Evolutionary conservation across 148 eudicot genomes (phyloP).

Genomic region (Beta vulgaris): DNA sequence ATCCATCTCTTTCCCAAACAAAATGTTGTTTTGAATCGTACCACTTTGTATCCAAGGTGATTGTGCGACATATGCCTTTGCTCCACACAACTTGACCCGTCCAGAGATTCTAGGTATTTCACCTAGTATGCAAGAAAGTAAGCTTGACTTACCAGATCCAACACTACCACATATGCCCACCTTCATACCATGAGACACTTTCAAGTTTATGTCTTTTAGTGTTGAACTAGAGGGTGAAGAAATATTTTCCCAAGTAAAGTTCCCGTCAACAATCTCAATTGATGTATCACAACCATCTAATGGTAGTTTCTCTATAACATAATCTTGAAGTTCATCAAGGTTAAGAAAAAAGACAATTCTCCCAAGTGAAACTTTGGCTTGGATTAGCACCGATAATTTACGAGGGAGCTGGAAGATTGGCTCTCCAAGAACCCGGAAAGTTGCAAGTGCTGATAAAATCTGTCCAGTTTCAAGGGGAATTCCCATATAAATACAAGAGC

Average conservation of each 20-base stretch:
- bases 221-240: conserved; percentile 22
- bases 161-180: conserved; percentile 46
- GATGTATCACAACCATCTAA: conserved; percentile 30
- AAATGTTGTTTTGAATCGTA: conserved; percentile 40
- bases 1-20: conserved; percentile 46
- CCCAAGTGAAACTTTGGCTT: conserved; percentile 53
- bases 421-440: conserved; percentile 48
- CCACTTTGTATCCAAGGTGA: conserved; percentile 57
- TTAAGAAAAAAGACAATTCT: conserved; percentile 47
- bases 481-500: conserved; percentile 41
- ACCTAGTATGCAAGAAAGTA: conserved; percentile 47
- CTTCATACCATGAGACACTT: conserved; percentile 33
- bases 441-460: conserved; percentile 51
- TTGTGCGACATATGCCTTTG: conserved; percentile 44
- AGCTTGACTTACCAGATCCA: conserved; percentile 56
- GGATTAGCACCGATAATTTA: conserved; percentile 38
- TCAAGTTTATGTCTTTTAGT: conserved; percentile 29
- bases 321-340: conserved; percentile 36
- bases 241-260: conserved; percentile 39
- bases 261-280: conserved; percentile 43
- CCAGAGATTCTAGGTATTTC: conserved; percentile 47
- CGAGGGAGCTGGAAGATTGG: conserved; percentile 46
- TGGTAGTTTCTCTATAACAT: conserved; percentile 35
- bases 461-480: conserved; percentile 47
- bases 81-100: conserved; percentile 29